Percentiles rank a stretch among this genome's conserved stretches.
These are phyloP conservation scores for Ceratocystis huliohia DNA, from an alignment of 2,329 filamentous ascomycete species.

Conservation along the genomic window DNA sequence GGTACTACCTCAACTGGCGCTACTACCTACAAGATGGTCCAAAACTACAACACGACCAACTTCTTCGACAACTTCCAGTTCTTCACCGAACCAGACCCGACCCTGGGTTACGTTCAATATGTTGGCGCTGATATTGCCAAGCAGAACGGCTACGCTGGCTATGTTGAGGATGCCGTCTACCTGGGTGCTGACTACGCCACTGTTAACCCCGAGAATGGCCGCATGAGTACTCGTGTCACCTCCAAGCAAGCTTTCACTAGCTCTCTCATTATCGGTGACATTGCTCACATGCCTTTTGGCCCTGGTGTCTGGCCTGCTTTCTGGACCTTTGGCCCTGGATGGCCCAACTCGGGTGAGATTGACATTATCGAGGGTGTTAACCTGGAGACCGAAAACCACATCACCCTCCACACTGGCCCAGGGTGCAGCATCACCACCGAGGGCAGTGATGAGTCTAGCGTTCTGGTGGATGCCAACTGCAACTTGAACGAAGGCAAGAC, in stretches of 20 bases:
- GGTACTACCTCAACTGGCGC: not conserved
- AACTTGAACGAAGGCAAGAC: slow-evolving; percentile 38
- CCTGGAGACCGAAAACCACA: slow-evolving; percentile 41
- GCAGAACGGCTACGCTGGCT: slow-evolving; percentile 44
- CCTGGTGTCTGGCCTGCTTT: slow-evolving; percentile 64
- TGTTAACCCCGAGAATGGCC: slow-evolving; percentile 43
- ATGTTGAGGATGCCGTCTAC: slow-evolving; percentile 44
- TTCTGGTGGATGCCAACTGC: slow-evolving; percentile 43
- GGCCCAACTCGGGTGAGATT: slow-evolving; percentile 61
- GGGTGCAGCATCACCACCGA: slow-evolving; percentile 47
- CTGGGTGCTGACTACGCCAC: slow-evolving; percentile 57
- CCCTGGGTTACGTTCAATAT: slow-evolving; percentile 62
- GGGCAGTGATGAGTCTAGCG: slow-evolving; percentile 35
- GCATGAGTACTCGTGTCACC: slow-evolving; percentile 56
- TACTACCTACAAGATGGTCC: slow-evolving; percentile 34
- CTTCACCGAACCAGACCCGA: slow-evolving; percentile 51
- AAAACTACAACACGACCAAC: slow-evolving; percentile 39
- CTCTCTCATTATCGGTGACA: slow-evolving; percentile 60
- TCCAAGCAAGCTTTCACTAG: slow-evolving; percentile 54
- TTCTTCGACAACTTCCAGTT: slow-evolving; percentile 47
- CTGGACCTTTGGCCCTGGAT: slow-evolving; percentile 54
- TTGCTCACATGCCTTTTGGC: slow-evolving; percentile 62
- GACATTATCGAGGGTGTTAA: slow-evolving; percentile 74
- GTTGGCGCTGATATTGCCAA: slow-evolving; percentile 45
- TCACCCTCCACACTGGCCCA: slow-evolving; percentile 55